A percentile compares a stretch with the other conserved stretches of the same genome.
Evolutionary conservation across 2,329 filamentous ascomycete genomes (phyloP).

Genomic region (Helicocarpus griseus): DNA sequence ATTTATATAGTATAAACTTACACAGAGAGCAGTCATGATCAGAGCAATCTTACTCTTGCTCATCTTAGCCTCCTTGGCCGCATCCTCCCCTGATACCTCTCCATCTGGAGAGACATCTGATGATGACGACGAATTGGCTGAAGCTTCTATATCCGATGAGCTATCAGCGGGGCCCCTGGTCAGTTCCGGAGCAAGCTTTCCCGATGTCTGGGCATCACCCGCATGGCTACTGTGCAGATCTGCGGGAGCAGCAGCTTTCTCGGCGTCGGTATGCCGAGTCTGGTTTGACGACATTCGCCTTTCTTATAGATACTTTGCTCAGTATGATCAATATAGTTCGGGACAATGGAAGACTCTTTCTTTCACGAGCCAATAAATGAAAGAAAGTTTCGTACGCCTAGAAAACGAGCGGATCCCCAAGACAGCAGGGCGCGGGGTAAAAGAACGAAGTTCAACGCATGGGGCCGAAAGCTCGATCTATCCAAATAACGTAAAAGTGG

Average conservation of each 20-base stretch:
- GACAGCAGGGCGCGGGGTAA: no score
- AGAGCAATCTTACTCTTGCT: constrained; percentile 10
- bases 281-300: background rate
- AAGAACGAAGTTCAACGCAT: no score
- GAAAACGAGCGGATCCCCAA: no score
- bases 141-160: background rate
- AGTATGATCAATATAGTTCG: background rate
- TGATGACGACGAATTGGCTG: background rate
- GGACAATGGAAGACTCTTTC: background rate
- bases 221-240: background rate
- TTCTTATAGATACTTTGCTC: background rate
- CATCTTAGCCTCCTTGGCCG: constrained; percentile 4
- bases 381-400: no score
- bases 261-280: constrained; percentile 1
- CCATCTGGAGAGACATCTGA: background rate
- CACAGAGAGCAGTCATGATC: constrained; percentile 13
- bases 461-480: no score
- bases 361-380: background rate
- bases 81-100: background rate
- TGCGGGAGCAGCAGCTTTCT: background rate
- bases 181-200: no score
- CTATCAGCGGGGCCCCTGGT: background rate
- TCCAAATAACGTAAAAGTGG: no score
- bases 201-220: background rate
- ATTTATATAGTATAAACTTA: background rate